Evolutionary conservation across 805 yeast genomes (phyloP).

Genomic region (Barnettozyma vustinii): DNA sequence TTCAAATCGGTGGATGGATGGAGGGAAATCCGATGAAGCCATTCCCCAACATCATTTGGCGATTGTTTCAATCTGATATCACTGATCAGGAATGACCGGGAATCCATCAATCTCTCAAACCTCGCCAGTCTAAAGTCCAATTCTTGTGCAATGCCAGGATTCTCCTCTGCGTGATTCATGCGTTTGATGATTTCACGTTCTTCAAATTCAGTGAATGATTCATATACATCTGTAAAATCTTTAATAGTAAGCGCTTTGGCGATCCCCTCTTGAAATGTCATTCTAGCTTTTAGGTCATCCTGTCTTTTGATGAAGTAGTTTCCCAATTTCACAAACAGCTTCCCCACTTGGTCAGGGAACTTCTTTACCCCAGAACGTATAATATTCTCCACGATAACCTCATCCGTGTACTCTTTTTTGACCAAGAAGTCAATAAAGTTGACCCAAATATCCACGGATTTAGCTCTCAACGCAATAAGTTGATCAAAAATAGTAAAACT

Average conservation of each 20-base stretch:
- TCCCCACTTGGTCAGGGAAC: slow-evolving; percentile 58
- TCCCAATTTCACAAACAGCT: slow-evolving; percentile 43
- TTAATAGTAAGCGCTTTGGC: slow-evolving; percentile 41
- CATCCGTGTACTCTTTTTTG: slow-evolving; percentile 9
- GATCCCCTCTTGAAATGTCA: slow-evolving; percentile 45
- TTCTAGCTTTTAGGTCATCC: slow-evolving; percentile 34
- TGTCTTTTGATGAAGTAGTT: slow-evolving; percentile 39
- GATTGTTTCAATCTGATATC: slow-evolving; percentile 64
- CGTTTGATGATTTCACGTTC: slow-evolving; percentile 38
- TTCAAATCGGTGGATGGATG: slow-evolving; percentile 34
- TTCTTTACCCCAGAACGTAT: slow-evolving; percentile 31
- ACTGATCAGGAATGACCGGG: slow-evolving; percentile 53
- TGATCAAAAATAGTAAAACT: slow-evolving; percentile 30
- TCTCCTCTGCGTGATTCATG: slow-evolving; percentile 14
- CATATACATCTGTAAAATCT: slow-evolving; percentile 63
- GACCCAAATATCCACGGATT: slow-evolving; percentile 43
- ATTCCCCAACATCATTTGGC: slow-evolving; percentile 53
- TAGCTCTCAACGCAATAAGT: slow-evolving; percentile 31
- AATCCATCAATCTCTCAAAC: slow-evolving; percentile 51
- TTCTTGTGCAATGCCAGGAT: slow-evolving; percentile 22
- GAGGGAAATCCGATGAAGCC: slow-evolving; percentile 60
- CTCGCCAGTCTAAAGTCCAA: slow-evolving; percentile 40
- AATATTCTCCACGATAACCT: slow-evolving; percentile 29
- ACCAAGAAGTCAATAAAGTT: slow-evolving; percentile 40
- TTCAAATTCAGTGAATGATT: slow-evolving; percentile 55